These are phyloP conservation scores for Neoboletus subvelutipes DNA, from an alignment of 768 basidiomycete genomes.

Conservation along the genomic window DNA sequence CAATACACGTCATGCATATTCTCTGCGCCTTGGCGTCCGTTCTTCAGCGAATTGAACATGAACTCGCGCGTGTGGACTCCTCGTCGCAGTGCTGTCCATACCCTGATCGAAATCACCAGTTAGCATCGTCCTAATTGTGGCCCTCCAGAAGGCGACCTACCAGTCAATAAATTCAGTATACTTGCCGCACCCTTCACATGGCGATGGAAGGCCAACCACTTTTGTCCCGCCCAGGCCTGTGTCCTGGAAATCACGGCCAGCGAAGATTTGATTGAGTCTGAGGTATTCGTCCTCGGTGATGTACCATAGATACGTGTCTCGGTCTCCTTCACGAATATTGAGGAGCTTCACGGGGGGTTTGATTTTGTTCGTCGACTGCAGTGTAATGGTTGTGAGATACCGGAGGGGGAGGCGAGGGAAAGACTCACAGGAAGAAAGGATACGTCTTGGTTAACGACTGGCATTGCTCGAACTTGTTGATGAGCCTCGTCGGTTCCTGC, in stretches of 20 bases:
- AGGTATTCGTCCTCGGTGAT: constrained; percentile 20
- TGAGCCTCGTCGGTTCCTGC: neutral
- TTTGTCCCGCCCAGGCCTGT: constrained; percentile 15
- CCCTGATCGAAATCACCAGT: neutral
- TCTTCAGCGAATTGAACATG: constrained; percentile 17
- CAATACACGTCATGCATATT: constrained; percentile 21
- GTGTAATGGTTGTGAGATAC: neutral
- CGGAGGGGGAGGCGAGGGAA: neutral
- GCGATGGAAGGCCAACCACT: constrained; percentile 8
- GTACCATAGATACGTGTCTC: constrained; percentile 12
- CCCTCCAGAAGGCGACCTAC: neutral
- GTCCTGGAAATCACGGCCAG: constrained; percentile 11
- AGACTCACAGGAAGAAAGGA: constrained; percentile 7
- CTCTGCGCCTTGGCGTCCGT: constrained; percentile 16
- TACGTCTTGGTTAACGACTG: constrained; percentile 6
- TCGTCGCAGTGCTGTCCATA: constrained; percentile 17
- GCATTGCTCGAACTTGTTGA: constrained; percentile 2
- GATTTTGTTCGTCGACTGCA: constrained; percentile 8
- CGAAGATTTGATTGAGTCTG: constrained; percentile 14
- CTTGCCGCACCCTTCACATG: constrained; percentile 14
- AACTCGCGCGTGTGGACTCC: constrained; percentile 20
- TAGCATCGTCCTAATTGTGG: neutral
- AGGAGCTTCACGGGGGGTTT: constrained; percentile 9
- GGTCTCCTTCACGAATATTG: neutral
- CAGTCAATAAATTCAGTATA: constrained; percentile 18